These are phyloP conservation scores for Knoxdaviesia capensis DNA, from an alignment of 2,329 filamentous ascomycete genomes.

Conservation along the genomic window DNA sequence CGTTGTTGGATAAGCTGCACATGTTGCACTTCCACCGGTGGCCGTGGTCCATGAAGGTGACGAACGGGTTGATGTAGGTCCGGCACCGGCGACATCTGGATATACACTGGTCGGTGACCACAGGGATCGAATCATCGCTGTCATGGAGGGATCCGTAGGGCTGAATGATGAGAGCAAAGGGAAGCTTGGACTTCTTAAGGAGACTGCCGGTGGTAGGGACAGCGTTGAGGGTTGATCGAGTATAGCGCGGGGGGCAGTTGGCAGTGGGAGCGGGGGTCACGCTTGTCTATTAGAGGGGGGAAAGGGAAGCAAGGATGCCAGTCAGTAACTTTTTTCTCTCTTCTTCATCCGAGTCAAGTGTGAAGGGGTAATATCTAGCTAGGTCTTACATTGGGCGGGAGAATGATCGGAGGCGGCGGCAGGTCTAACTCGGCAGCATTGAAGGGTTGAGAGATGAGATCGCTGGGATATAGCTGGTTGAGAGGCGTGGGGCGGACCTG, in stretches of 20 bases:
- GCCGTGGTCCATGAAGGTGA: slow-evolving; percentile 88
- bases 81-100: slow-evolving; percentile 88
- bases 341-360: not conserved
- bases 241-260: slow-evolving; percentile 85
- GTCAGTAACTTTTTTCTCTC: too few relatives aligned
- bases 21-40: slow-evolving; percentile 99
- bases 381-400: slow-evolving; percentile 70
- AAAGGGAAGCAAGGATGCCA: too few relatives aligned
- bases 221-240: slow-evolving; percentile 86
- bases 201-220: slow-evolving; percentile 82
- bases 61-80: slow-evolving; percentile 95
- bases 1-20: slow-evolving; percentile 97
- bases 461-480: slow-evolving; percentile 83
- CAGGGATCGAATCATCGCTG: slow-evolving; percentile 71
- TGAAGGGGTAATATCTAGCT: not conserved
- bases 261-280: slow-evolving; percentile 79
- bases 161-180: slow-evolving; percentile 89
- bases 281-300: slow-evolving; percentile 38
- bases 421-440: slow-evolving; percentile 83
- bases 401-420: slow-evolving; percentile 73
- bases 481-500: slow-evolving; percentile 23
- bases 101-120: slow-evolving; percentile 93
- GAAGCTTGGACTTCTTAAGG: slow-evolving; percentile 90
- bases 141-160: slow-evolving; percentile 89
- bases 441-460: slow-evolving; percentile 82